Evolutionary conservation across 2,329 filamentous ascomycete species (phyloP).

Genomic region (Arachnomyces sp.): DNA sequence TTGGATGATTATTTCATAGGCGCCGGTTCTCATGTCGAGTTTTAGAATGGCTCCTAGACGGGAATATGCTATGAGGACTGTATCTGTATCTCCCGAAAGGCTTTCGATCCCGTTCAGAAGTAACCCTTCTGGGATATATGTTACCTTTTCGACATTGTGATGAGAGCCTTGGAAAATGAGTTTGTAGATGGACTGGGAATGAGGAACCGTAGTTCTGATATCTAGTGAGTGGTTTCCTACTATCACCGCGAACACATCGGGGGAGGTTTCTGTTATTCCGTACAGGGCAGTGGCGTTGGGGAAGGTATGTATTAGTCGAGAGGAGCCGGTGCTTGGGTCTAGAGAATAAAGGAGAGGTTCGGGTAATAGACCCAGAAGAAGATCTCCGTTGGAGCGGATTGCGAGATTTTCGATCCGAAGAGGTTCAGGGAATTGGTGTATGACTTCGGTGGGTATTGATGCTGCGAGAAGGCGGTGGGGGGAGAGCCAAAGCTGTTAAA

Average conservation of each 20-base stretch:
- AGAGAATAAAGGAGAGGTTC: neutral
- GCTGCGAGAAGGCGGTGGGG: no score
- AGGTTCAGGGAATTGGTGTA: no score
- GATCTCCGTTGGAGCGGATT: neutral
- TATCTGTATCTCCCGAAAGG: neutral
- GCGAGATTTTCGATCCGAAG: slow-evolving; percentile 2
- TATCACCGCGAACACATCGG: slow-evolving; percentile 1
- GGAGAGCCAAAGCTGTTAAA: no score
- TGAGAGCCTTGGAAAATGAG: neutral
- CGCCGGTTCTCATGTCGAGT: slow-evolving; percentile 6
- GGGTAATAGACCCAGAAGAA: neutral
- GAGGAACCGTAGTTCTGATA: neutral
- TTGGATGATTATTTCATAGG: slow-evolving; percentile 5
- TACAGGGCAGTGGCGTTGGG: neutral
- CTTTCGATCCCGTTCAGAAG: slow-evolving; percentile 5
- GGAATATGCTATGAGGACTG: slow-evolving; percentile 10
- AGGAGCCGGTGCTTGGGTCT: neutral
- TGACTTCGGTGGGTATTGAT: no score
- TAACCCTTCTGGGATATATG: slow-evolving; percentile 6
- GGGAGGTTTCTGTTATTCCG: neutral
- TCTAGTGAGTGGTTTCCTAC: neutral
- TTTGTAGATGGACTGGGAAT: neutral
- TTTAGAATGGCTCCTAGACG: slow-evolving; percentile 6
- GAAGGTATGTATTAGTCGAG: neutral
- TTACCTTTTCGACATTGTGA: neutral